Evolutionary conservation across 352 stramenopile species (phyloP), one percentile per base, ranked within the genome.

Genomic region (Pythium rishiriense): DNA sequence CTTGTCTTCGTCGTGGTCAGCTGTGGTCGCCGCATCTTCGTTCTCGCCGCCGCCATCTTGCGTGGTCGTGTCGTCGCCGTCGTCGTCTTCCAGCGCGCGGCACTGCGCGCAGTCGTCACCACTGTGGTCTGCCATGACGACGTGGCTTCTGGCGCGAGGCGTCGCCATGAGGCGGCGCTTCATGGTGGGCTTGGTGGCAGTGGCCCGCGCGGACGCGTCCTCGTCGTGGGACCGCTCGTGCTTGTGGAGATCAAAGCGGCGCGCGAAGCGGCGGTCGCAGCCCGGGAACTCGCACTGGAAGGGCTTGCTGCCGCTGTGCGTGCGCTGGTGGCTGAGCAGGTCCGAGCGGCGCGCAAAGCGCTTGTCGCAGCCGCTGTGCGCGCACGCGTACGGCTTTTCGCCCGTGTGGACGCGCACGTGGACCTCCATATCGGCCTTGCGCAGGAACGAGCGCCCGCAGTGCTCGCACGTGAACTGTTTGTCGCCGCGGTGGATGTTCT

Each of bases 321-420:
- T 85, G 41, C 76, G 74, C 68, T 85, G 72, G 65, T 85, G 76
- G 60, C 64, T 79, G 29, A 77, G 69, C 58, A 85, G 58, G 54
- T 85, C 76, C 24, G 74, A 83, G 48, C 75, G 74, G 21, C 76
- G 66, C n/a, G 73, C 76, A 45, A 84, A 84, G 21, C 58, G 48
- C 52, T 78, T 77, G 45, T 58, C 66, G 60, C 76, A 84, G 49
- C 53, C 61, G 19, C 41, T 50, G 52, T 66, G 57, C 26, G 54
- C 45, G 58, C 76, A 84, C 47, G 35, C 26, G 57, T 78, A 84
- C 25, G 70, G 71, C 69, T 84, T 84, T 62, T 83, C 75, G 61
- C 73, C 75, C 39, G 70, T 82, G 58, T 84, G 75, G 5, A 82
- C 72, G 57, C 74, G 71, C 45, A 66, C 52, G 62, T 84, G 76